Percentiles rank a stretch among this genome's conserved stretches.
Evolutionary conservation across 2,329 filamentous ascomycete species (phyloP).

Genomic region (Clonostachys rhizophaga): DNA sequence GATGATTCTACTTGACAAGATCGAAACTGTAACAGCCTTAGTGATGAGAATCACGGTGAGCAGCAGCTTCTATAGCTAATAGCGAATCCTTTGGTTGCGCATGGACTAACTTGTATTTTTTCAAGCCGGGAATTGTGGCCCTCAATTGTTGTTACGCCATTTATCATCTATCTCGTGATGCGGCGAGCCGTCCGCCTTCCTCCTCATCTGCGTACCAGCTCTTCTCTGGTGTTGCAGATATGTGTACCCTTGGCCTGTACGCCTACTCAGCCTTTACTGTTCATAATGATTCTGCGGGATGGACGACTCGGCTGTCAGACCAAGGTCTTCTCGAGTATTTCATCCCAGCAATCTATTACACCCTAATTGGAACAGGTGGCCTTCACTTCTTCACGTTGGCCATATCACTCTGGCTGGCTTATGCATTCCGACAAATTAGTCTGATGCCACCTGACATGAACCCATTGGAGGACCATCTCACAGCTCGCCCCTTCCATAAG

Average conservation of each 20-base stretch:
- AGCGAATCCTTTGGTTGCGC: background rate
- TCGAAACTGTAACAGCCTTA: slow-evolving; percentile 63
- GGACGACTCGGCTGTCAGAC: slow-evolving; percentile 62
- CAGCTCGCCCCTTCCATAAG: slow-evolving; percentile 67
- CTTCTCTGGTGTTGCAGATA: slow-evolving; percentile 72
- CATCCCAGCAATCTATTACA: slow-evolving; percentile 63
- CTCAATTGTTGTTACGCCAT: slow-evolving; percentile 72
- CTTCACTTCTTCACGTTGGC: slow-evolving; percentile 67
- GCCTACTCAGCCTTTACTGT: slow-evolving; percentile 46
- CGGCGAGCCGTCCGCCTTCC: slow-evolving; percentile 66
- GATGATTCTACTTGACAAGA: slow-evolving; percentile 70
- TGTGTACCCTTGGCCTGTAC: slow-evolving; percentile 49
- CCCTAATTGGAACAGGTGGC: slow-evolving; percentile 56
- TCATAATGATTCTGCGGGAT: slow-evolving; percentile 40
- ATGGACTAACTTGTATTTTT: background rate
- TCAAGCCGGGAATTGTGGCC: slow-evolving; percentile 69
- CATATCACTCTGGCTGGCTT: slow-evolving; percentile 69
- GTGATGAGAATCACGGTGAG: slow-evolving; percentile 73
- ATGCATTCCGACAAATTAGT: slow-evolving; percentile 79
- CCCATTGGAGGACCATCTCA: slow-evolving; percentile 81
- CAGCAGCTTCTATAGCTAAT: slow-evolving; percentile 4
- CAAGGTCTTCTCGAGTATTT: slow-evolving; percentile 54
- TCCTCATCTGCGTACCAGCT: slow-evolving; percentile 87
- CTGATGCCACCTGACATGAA: slow-evolving; percentile 91
- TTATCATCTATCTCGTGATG: slow-evolving; percentile 71